Evolutionary conservation across 306 rosid species (phyloP).

Genomic region (Sechiopsis laciniata): DNA sequence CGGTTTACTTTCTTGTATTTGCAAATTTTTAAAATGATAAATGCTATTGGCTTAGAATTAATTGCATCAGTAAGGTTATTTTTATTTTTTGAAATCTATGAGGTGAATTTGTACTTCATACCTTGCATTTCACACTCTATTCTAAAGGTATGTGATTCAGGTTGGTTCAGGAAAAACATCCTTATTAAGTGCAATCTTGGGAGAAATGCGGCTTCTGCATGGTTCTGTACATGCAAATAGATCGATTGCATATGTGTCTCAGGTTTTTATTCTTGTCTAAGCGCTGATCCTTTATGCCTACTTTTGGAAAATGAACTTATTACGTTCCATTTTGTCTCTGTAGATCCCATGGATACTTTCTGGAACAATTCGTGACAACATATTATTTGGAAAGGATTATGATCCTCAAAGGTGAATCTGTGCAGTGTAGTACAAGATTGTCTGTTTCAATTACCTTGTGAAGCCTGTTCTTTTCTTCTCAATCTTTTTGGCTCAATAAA

Average conservation of each 20-base stretch:
- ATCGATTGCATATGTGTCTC: constrained; percentile 80
- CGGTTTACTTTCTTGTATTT: neutral
- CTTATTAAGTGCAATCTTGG: constrained; percentile 62
- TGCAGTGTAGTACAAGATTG: constrained; percentile 10
- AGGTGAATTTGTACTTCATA: constrained; percentile 1
- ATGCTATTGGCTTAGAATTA: neutral
- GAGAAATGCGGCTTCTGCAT: constrained; percentile 56
- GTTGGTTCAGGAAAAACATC: constrained; percentile 98
- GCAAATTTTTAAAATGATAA: neutral
- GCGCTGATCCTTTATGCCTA: neutral
- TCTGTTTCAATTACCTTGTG: neutral
- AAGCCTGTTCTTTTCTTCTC: neutral
- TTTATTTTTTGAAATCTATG: neutral
- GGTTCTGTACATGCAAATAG: constrained; percentile 59
- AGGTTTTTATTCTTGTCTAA: constrained; percentile 46
- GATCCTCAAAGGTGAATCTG: constrained; percentile 55
- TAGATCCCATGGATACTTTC: constrained; percentile 94
- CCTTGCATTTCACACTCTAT: neutral
- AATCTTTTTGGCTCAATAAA: neutral
- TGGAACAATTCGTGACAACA: constrained; percentile 87
- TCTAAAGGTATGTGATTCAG: constrained; percentile 34
- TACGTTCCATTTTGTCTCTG: constrained; percentile 23
- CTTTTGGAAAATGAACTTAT: constrained; percentile 25
- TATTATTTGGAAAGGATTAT: constrained; percentile 69
- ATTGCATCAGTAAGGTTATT: neutral